Evolutionary conservation across 2,329 filamentous ascomycete species (phyloP), one percentile per base, ranked within the genome.

Genomic region (Trichoderma guizhouense): DNA sequence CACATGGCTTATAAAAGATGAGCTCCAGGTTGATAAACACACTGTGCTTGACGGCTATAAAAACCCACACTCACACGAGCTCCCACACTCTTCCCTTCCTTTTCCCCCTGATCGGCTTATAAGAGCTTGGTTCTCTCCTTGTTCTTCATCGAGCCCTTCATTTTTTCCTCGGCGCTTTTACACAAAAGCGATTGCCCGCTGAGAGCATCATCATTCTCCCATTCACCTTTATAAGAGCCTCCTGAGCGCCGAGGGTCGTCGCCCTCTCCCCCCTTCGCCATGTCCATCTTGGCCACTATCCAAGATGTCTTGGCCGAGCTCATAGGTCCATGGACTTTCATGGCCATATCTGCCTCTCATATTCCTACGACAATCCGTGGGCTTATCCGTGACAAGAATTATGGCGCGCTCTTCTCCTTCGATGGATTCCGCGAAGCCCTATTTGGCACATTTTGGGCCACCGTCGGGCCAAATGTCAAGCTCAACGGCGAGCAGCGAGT

Each of bases 371-470:
- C 89, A 1, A 77, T 91, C 63, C 39, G 81, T 43, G 73, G 78
- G 14, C 81, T 90, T 39, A 15, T 87, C 60, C 74, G 75, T 34
- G 74, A 77, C 9, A 73, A 77, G 60, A 76, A 84, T 61, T 79
- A 80, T 70, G 39, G 72, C 69, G 78, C 82, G 6, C 79, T 88
- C 21, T 64, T 86, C 58, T 84, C 82, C 21, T 82, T 80, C 1
- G 77, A 79, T 2, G 77, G 77, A 26, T 81, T 89, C 69, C 82
- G 80, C 53, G 79, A 83, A 3, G 83, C 80, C 73, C 91, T 89
- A 87, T 92, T 92, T 79, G 84, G 84, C 67, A 80, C 81, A 53
- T 91, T 92, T 80, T 92, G 90, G 90, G 79, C 80, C 39, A 82
- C 77, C 69, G 83, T 84, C 58, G 89, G 89, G 0, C 88, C 89